Evolutionary conservation across 163 green algal genomes (phyloP).

Genomic region (Trebouxia gelatinosa): DNA sequence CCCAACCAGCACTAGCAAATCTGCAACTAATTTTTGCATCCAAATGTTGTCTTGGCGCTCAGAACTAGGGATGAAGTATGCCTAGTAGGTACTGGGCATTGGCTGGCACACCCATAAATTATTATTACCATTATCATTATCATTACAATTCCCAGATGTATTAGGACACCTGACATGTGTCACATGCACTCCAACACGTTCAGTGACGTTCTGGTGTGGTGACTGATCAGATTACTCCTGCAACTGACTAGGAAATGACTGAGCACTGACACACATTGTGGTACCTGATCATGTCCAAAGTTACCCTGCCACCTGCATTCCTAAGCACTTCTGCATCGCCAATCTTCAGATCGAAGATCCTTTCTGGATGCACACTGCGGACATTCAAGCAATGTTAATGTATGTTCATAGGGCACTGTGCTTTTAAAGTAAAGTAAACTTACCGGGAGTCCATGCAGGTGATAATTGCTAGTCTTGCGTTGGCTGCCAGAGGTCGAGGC

Average conservation of each 20-base stretch:
- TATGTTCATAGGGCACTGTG: no score
- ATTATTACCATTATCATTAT: no score
- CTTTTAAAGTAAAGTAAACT: no score
- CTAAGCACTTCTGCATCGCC: conserved; percentile 44
- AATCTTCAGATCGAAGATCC: conserved; percentile 38
- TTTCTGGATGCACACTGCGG: conserved; percentile 30
- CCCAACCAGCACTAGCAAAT: no score
- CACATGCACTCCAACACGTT: neutral
- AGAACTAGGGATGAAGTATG: no score
- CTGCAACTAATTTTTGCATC: no score
- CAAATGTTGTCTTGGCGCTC: no score
- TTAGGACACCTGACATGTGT: neutral
- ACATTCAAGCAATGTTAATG: no score
- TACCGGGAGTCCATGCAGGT: conserved; percentile 46
- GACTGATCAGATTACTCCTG: neutral
- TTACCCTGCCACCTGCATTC: conserved; percentile 44
- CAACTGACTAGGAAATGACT: neutral
- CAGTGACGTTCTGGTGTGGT: neutral
- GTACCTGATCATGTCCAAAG: conserved; percentile 40
- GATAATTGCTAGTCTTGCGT: conserved; percentile 5
- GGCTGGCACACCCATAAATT: no score
- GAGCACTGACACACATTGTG: neutral
- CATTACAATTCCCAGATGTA: no score
- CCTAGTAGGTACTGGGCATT: no score
- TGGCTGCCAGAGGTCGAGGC: neutral